Evolutionary conservation across 257 asterid genomes (phyloP), one percentile per base, ranked within the genome.

Genomic region (Salvia rosmarinus): DNA sequence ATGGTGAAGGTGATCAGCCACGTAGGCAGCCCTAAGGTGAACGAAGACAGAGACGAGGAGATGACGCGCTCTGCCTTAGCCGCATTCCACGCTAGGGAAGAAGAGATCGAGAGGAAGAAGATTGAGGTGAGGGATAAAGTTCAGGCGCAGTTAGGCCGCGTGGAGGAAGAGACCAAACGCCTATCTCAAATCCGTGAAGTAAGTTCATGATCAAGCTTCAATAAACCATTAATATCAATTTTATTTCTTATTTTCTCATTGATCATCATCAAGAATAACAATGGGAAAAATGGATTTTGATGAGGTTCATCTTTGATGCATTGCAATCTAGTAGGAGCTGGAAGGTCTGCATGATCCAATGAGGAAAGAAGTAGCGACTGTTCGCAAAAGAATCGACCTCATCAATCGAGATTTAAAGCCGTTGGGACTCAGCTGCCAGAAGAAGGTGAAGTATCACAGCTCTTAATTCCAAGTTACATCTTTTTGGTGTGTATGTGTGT

Each of bases 161-260:
- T 90, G 0, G 97, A 87, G 78, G 96, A 85, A 72, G 96, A 92
- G 67, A 86, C 96, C 6, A 90, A 76, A 63, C 88, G 88, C 19
- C 83, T 92, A 49, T 88, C 96, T 34, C 87, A 88, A 75, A 88
- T 92, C 73, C 97, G 93, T 1, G 87, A 92, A 82, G 98, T 90
- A 80, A 82, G 75, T 61, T 32, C 1, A 28, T 34, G 11, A 25
- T 25, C 30, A 25, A 25, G 30, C 30, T 25, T 25, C 30, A 25
- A 25, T 25, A 25, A 25, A 25, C 30, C 30, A 25, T 25, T 25
- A 25, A 25, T 25, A 25, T 25, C 30, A 25, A 25, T 3, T 25
- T 25, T 25, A 25, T 0, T 3, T 2, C 2, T 10, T 7, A 1
- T 5, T 19, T 20, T 20, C 6, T 19, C 6, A 23, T 56, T 9